phyloP scores from a whole-genome alignment of 148 eudicot species.

The Chenopodium album region DNA sequence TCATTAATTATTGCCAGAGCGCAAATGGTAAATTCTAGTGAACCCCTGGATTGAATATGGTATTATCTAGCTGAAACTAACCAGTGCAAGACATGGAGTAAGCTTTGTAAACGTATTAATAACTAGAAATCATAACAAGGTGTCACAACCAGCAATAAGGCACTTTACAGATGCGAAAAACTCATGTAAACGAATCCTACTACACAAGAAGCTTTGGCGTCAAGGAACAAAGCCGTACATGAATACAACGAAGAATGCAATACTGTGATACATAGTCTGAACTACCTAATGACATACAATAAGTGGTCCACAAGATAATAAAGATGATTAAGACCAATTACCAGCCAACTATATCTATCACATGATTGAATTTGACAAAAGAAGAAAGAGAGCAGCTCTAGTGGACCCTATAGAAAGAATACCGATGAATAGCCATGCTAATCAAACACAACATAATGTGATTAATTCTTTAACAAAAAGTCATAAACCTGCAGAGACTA shows the following conservation, averaged over 20 bases:
- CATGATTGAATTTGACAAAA: slow-evolving; percentile 14
- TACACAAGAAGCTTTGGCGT: neutral
- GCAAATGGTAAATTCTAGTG: neutral
- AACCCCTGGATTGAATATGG: no score
- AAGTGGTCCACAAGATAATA: neutral
- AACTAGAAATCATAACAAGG: no score
- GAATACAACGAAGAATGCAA: slow-evolving; percentile 7
- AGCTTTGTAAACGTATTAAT: no score
- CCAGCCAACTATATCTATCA: neutral
- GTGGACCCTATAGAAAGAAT: slow-evolving; percentile 19
- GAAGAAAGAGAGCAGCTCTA: neutral
- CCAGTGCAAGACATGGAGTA: no score
- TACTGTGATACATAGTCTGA: neutral
- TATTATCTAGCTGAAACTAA: no score
- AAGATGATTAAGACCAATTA: neutral
- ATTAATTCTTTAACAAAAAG: neutral
- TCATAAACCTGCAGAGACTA: slow-evolving; percentile 79
- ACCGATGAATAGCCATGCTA: slow-evolving; percentile 6
- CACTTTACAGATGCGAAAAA: neutral
- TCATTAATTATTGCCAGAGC: no score
- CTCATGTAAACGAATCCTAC: neutral
- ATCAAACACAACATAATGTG: neutral
- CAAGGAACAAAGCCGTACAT: neutral
- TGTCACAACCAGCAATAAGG: neutral
- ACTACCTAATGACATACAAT: neutral